phyloP scores from a whole-genome alignment of 2,329 filamentous ascomycete species.

The Penicillium sp. region DNA sequence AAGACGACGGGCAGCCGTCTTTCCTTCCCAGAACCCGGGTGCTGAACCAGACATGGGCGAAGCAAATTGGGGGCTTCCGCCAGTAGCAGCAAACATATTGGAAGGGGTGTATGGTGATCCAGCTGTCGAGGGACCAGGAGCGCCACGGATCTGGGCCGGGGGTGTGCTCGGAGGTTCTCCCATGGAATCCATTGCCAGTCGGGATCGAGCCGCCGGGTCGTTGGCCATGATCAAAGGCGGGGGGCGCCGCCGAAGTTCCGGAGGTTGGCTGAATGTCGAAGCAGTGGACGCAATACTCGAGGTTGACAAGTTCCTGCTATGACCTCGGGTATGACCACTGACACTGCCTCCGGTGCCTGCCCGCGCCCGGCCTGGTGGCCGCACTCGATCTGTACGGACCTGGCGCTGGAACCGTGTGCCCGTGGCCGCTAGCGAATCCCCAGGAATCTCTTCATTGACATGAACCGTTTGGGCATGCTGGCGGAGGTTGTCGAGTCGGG shows the following conservation, averaged over 20 bases:
- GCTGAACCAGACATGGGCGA: conserved; percentile 72
- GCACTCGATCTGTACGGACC: conserved; percentile 80
- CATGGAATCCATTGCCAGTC: conserved; percentile 64
- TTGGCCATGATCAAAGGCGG: conserved; percentile 79
- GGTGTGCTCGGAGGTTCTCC: conserved; percentile 63
- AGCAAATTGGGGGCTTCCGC: conserved; percentile 73
- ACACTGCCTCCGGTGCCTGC: conserved; percentile 75
- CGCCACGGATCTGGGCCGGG: conserved; percentile 62
- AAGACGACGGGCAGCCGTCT: conserved; percentile 69
- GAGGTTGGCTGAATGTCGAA: conserved; percentile 63
- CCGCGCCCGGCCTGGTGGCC: conserved; percentile 70
- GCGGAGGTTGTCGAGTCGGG: conserved; percentile 86
- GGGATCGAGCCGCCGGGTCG: conserved; percentile 60
- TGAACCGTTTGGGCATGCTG: conserved; percentile 98
- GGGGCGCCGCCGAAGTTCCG: conserved; percentile 68
- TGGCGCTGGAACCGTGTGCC: conserved; percentile 90
- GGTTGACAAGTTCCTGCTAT: conserved; percentile 79
- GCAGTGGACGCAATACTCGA: conserved; percentile 79
- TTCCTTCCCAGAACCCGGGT: conserved; percentile 70
- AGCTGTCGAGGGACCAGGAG: conserved; percentile 65
- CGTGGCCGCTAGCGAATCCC: conserved; percentile 87
- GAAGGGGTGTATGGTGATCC: conserved; percentile 82
- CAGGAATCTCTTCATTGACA: conserved; percentile 93
- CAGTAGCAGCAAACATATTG: conserved; percentile 71
- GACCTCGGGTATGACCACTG: conserved; percentile 69